Evolutionary conservation across 1,284 basidiomycete species (phyloP).

Genomic region (Golubevia sp.): DNA sequence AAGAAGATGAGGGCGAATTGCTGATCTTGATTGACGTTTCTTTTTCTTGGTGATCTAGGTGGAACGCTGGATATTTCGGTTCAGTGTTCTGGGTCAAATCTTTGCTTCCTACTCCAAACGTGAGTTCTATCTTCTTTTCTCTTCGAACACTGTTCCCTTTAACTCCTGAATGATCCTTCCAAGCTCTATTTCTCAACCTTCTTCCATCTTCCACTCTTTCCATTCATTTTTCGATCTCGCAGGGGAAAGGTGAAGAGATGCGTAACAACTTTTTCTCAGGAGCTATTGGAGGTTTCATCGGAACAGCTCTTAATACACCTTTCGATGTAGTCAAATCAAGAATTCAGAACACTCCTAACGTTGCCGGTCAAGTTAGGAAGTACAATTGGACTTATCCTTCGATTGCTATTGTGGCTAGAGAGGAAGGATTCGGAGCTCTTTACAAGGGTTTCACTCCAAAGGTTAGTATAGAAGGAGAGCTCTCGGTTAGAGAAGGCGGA

Average conservation of each 20-base stretch:
- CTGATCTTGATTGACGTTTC: no score
- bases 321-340: conserved; percentile 93
- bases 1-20: no score
- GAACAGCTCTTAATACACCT: conserved; percentile 77
- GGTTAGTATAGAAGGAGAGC: conserved; percentile 23
- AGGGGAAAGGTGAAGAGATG: conserved; percentile 74
- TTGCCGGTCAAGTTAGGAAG: conserved; percentile 67
- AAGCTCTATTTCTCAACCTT: no score
- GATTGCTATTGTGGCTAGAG: conserved; percentile 77
- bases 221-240: conserved; percentile 61
- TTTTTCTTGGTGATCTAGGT: no score
- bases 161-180: no score
- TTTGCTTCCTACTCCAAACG: no score
- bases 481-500: conserved; percentile 23
- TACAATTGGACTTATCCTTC: conserved; percentile 81
- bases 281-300: conserved; percentile 85
- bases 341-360: conserved; percentile 73
- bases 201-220: background rate
- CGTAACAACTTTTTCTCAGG: conserved; percentile 93
- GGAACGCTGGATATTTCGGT: background rate
- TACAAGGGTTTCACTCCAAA: conserved; percentile 85
- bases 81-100: no score
- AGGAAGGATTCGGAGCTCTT: conserved; percentile 85
- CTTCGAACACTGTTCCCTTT: no score
- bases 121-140: no score